Evolutionary conservation across 306 rosid species (phyloP), one percentile per base, ranked within the genome.

Genomic region (Trichosanthes cucumerina): DNA sequence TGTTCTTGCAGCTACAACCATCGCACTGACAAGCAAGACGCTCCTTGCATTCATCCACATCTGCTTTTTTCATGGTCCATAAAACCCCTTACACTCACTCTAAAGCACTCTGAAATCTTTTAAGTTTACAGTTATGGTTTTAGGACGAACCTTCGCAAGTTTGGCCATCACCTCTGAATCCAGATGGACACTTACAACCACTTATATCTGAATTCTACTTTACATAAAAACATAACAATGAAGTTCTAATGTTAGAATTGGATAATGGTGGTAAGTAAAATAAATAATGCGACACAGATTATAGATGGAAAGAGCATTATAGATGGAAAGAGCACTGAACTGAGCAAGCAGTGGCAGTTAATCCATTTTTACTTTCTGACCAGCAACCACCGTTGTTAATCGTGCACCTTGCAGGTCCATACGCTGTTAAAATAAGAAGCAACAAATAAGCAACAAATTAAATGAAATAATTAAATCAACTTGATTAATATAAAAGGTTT

Each of bases 311-410:
- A 77, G 79, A 21, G 64, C 88, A 92, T 36, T 64, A 7, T 54
- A n/a, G 76, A 34, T 79, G 69, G 78, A 43, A 79, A 77, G 79
- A 21, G 64, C 88, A 92, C 99, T 88, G 80, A 94, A 95, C 99
- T 89, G 92, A 92, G 87, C 99, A 95, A 80, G 99, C 97, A 2
- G 99, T 87, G 88, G 83, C 83, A 69, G 86, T 73, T 9, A 79
- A 46, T 79, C 79, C 86, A 10, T 91, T 44, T 85, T 18, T 87
- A 52, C 80, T 81, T 19, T 87, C 96, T 33, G 91, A 88, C 99
- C 99, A 95, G 83, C 99, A 95, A 21, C 97, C 97, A 75, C 99
- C 99, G 47, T 92, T 87, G 84, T 87, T 85, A 69, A 91, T 60
- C 26, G 96, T 50, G 63, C 99, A 95, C 83, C 99, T 92, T 76